A percentile compares a stretch with the other conserved stretches of the same genome.
phyloP scores from a whole-genome alignment of 192 early-diverging fungal genomes.

The Backusella westeae region DNA sequence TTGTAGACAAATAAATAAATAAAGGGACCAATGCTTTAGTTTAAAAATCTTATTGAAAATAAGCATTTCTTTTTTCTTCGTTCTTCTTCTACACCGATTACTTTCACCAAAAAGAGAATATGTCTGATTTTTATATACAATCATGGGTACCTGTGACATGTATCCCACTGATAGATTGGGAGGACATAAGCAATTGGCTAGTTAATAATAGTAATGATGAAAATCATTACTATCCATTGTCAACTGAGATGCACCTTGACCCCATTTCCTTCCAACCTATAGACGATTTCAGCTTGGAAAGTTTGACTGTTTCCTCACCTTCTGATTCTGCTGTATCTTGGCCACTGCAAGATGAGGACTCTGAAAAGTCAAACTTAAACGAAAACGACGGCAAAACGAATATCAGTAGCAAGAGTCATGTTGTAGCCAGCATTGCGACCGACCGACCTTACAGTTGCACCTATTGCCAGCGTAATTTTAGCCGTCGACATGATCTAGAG shows the following conservation, averaged over 20 bases:
- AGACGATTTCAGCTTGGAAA: background rate
- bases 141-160: background rate
- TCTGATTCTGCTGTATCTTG: background rate
- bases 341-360: background rate
- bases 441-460: background rate
- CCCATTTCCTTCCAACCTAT: background rate
- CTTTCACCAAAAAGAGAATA: background rate
- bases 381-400: background rate
- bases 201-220: background rate
- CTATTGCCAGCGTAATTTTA: constrained; percentile 15
- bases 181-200: background rate
- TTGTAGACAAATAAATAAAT: background rate
- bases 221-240: background rate
- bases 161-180: background rate
- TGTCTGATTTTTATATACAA: background rate
- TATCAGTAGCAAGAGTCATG: background rate
- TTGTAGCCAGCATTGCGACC: background rate
- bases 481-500: constrained; percentile 25
- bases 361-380: background rate
- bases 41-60: background rate
- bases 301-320: background rate
- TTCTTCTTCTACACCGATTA: background rate
- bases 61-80: background rate
- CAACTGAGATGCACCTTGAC: background rate
- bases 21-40: background rate